Base-by-base conservation (phyloP, 164 flowering plant genomes). In the Umbilicus rupestris region DNA sequence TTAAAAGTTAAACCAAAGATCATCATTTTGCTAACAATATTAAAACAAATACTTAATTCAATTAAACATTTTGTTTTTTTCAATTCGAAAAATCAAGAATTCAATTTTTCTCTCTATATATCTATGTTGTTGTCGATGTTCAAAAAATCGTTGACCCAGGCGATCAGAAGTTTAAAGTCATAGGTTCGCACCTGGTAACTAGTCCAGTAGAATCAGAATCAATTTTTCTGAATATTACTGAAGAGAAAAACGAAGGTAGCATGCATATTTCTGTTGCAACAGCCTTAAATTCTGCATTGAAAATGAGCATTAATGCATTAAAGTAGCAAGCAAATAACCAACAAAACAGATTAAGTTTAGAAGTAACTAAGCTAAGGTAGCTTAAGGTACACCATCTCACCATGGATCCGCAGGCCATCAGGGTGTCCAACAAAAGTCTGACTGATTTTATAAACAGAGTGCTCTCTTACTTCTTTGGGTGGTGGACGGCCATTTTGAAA, bases 401-500 rank as follows among this genome's bases (percentile, higher is more conserved):
- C 99, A 60, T 87, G 77, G 64, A 81, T 70, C 69, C 82, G 92
- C 73, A 95, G 74, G 63, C 97, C 99, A 75, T 88, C 88, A 20
- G 66, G 11, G 66, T 82, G 89, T 62, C 88, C 92, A 79, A 73
- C 77, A 73, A 89, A 95, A 66, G 83, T 74, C 47, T 87, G 92
- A 77, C 85, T 78, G 58, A 87, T 77, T 71, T 81, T 78, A 67
- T 74, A 78, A 71, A 88, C 63, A 69, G 79, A 86, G 59, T 84
- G 91, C 64, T 88, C 94, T 70, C 84, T 88, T 55, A 89, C 64
- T 30, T 92, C 94, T 70, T 78, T 87, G 68, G 97, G 85, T 26
- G 97, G 86, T 20, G 97, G 99, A 41, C 88, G 90, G 5, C 97
- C 99, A 89, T 95, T 85, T 75, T 78, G 85, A 72, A 92, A 95